phyloP scores from a whole-genome alignment of 352 stramenopile genomes.

The Thalassiosira livingstoniorum region DNA sequence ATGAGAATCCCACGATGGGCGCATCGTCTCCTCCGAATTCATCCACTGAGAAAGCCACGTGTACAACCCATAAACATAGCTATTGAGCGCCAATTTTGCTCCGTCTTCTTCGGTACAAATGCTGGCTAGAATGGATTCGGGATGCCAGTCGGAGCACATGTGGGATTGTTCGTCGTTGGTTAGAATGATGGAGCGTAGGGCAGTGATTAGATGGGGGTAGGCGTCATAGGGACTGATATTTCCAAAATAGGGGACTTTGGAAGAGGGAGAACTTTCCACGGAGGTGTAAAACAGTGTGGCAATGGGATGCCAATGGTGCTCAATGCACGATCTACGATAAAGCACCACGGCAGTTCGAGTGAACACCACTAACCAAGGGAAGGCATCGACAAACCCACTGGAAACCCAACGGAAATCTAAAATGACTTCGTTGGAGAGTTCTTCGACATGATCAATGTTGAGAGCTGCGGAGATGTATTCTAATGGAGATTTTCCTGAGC shows the following conservation, averaged over 20 bases:
- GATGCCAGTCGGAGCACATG: conserved; percentile 76
- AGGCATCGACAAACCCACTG: conserved; percentile 76
- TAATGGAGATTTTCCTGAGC: conserved; percentile 16
- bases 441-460: conserved; percentile 43
- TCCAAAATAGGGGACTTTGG: conserved; percentile 1
- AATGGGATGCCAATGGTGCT: conserved; percentile 63
- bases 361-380: conserved; percentile 75
- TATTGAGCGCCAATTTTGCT: conserved; percentile 60
- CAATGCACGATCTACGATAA: conserved; percentile 57
- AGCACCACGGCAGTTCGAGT: conserved; percentile 60
- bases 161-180: conserved; percentile 61
- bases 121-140: conserved; percentile 77
- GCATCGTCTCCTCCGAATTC: conserved; percentile 42
- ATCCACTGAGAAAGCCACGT: conserved; percentile 73
- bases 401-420: conserved; percentile 78
- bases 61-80: conserved; percentile 59
- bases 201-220: conserved; percentile 72
- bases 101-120: conserved; percentile 75
- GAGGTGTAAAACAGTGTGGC: conserved; percentile 61
- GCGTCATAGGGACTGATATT: conserved; percentile 55
- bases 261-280: conserved; percentile 7
- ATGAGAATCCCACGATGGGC: conserved; percentile 48
- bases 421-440: conserved; percentile 57
- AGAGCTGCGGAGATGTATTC: conserved; percentile 55
- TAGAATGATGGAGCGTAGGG: conserved; percentile 54